Percentiles rank a stretch among this genome's conserved stretches.
phyloP scores from a whole-genome alignment of 2,329 filamentous ascomycete genomes.

The Microsporum audouinii region DNA sequence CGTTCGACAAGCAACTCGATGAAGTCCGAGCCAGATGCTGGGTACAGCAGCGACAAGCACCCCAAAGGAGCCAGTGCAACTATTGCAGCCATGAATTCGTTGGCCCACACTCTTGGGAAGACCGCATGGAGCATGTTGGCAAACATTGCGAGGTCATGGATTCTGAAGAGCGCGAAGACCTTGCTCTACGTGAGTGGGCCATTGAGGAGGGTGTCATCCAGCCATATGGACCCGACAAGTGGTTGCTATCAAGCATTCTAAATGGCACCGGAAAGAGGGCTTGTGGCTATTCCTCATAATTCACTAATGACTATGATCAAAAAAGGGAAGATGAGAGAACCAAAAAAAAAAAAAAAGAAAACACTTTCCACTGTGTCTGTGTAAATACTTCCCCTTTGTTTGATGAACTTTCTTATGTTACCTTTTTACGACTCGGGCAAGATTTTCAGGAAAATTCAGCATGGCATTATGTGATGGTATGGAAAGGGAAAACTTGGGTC shows the following conservation, averaged over 20 bases:
- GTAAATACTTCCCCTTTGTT: background rate
- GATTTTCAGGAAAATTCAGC: background rate
- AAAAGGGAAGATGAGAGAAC: background rate
- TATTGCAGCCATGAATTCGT: conserved; percentile 52
- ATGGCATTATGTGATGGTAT: conserved; percentile 3
- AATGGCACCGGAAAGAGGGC: background rate
- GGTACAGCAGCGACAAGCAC: conserved; percentile 50
- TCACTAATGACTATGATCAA: background rate
- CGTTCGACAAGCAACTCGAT: conserved; percentile 44
- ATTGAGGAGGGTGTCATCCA: conserved; percentile 25
- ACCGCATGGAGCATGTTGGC: conserved; percentile 78
- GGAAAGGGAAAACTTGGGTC: background rate
- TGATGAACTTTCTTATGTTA: background rate
- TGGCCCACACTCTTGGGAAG: conserved; percentile 60
- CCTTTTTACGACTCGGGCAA: conserved; percentile 1
- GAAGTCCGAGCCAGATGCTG: conserved; percentile 49
- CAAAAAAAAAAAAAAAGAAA: background rate
- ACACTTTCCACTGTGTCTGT: background rate
- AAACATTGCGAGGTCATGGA: conserved; percentile 59
- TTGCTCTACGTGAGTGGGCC: conserved; percentile 32
- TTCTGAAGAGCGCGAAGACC: conserved; percentile 29
- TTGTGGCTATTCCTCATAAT: conserved; percentile 4
- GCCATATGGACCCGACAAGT: conserved; percentile 14
- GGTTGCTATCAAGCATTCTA: conserved; percentile 11
- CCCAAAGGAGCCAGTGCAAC: conserved; percentile 47